Evolutionary conservation across 2,329 filamentous ascomycete species (phyloP).

Genomic region (Lachnellula hyalina): DNA sequence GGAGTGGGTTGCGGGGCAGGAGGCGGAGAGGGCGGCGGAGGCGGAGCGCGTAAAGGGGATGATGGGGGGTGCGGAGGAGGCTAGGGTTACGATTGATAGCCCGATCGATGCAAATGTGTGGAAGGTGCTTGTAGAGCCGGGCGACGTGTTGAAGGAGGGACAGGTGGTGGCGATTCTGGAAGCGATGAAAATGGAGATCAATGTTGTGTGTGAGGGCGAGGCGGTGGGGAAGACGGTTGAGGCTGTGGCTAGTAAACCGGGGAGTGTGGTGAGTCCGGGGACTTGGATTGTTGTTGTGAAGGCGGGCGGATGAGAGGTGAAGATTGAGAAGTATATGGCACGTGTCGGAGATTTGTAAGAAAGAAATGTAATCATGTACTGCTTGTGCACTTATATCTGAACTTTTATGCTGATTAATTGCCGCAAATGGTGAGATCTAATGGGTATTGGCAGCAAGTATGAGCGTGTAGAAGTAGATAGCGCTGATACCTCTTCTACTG

Average conservation of each 20-base stretch:
- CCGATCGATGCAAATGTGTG: not conserved
- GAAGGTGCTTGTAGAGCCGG: constrained; percentile 19
- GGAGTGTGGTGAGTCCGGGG: constrained; percentile 30
- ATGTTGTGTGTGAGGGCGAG: not conserved
- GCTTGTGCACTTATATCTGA: too few species aligned
- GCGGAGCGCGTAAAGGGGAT: constrained; percentile 13
- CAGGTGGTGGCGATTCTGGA: not conserved
- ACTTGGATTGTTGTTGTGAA: constrained; percentile 20
- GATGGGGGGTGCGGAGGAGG: constrained; percentile 9
- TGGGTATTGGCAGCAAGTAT: too few species aligned
- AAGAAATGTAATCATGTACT: too few species aligned
- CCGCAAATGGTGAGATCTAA: too few species aligned
- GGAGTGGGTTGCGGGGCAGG: constrained; percentile 29
- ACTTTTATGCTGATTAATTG: too few species aligned
- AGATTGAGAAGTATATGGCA: not conserved
- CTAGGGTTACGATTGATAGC: constrained; percentile 25
- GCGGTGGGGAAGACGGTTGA: not conserved
- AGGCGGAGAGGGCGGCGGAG: constrained; percentile 15
- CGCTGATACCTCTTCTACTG: too few species aligned
- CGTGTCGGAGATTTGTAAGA: too few species aligned
- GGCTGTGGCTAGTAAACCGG: not conserved
- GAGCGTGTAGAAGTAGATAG: too few species aligned
- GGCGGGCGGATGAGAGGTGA: not conserved
- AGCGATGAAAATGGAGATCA: not conserved
- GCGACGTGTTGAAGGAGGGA: constrained; percentile 33